A percentile compares a stretch with the other conserved stretches of the same genome.
These are phyloP conservation scores for Globisporangium ultimum DNA, from an alignment of 352 stramenopile species.

Conservation along the genomic window DNA sequence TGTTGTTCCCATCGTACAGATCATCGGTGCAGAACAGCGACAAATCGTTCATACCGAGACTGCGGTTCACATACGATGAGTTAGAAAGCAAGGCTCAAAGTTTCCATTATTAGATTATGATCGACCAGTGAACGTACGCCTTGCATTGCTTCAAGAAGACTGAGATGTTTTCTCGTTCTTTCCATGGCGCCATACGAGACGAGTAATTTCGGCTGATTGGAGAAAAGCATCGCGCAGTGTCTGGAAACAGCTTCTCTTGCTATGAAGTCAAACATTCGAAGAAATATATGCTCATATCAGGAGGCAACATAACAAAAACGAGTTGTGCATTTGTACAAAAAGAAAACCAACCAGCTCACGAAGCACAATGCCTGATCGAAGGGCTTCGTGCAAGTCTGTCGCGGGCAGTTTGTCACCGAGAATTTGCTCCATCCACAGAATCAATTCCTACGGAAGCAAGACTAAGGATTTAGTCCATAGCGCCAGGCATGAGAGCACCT, in stretches of 20 bases:
- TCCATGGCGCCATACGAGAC: conserved; percentile 73
- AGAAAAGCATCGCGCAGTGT: conserved; percentile 43
- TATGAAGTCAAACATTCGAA: conserved; percentile 8
- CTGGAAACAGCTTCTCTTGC: conserved; percentile 59
- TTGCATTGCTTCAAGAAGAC: conserved; percentile 83
- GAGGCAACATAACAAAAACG: not conserved
- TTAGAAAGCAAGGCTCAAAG: not conserved
- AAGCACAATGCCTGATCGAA: conserved; percentile 76
- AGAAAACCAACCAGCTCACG: conserved; percentile 48
- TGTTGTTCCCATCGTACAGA: conserved; percentile 82
- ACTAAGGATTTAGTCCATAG: not conserved
- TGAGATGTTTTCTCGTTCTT: conserved; percentile 82
- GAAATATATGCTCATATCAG: no score
- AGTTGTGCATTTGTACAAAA: not conserved
- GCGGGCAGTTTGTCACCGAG: conserved; percentile 50
- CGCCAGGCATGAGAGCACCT: no score
- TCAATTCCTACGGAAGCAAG: conserved; percentile 39
- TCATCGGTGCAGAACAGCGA: conserved; percentile 84
- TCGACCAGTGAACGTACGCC: conserved; percentile 33
- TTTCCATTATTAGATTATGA: no score
- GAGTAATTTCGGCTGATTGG: conserved; percentile 76
- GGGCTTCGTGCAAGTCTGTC: conserved; percentile 52
- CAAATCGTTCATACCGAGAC: conserved; percentile 79
- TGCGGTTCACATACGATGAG: conserved; percentile 10
- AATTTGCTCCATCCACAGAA: conserved; percentile 73